Conservation (phyloP, 768 basidiomycete genomes). For the Suillus decipiens region DNA sequence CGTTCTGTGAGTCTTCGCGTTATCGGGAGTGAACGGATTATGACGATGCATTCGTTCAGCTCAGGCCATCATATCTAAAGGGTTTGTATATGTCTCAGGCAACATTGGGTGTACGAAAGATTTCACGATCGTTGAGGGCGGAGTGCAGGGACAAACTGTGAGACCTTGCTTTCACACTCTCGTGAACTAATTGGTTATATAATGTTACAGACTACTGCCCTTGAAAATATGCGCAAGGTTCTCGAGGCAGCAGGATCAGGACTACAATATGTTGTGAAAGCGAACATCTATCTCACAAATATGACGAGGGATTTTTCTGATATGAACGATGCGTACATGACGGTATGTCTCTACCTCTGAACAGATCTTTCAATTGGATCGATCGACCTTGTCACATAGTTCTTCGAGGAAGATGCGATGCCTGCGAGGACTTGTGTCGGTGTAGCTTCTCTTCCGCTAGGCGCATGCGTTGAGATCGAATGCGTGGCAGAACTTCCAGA, state of each 20-base stretch:
- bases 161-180: slow-evolving; percentile 11
- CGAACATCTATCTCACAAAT: slow-evolving; percentile 41
- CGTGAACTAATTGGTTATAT: not conserved
- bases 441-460: slow-evolving; percentile 52
- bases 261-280: slow-evolving; percentile 41
- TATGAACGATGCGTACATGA: slow-evolving; percentile 41
- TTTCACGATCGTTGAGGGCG: slow-evolving; percentile 35
- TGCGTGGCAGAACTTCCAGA: slow-evolving; percentile 47
- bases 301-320: slow-evolving; percentile 37
- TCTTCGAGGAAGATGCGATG: slow-evolving; percentile 44
- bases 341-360: slow-evolving; percentile 25
- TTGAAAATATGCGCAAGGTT: slow-evolving; percentile 40
- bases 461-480: slow-evolving; percentile 62
- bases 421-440: slow-evolving; percentile 64
- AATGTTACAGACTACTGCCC: slow-evolving; percentile 32
- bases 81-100: slow-evolving; percentile 42
- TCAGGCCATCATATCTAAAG: slow-evolving; percentile 38
- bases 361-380: not conserved
- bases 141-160: slow-evolving; percentile 40
- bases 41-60: slow-evolving; percentile 24
- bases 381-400: slow-evolving; percentile 33
- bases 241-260: slow-evolving; percentile 40
- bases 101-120: slow-evolving; percentile 38
- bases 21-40: too few relatives aligned
- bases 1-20: slow-evolving; percentile 30